Evolutionary conservation across 2,329 filamentous ascomycete species (phyloP).

Genomic region (Blastomyces percursus): DNA sequence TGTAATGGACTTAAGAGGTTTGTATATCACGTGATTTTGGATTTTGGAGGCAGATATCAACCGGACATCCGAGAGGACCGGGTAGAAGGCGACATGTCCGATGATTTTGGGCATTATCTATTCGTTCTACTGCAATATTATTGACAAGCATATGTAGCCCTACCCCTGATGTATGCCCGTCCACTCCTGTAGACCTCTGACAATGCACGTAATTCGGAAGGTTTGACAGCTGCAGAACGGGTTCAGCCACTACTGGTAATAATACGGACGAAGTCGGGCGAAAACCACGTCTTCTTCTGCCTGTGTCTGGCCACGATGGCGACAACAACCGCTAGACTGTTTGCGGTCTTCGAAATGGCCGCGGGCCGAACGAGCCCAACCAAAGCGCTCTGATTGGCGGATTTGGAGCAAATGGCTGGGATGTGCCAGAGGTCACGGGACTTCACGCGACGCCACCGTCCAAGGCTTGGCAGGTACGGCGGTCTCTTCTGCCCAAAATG

Average conservation of each 20-base stretch:
- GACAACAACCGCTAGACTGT: constrained; percentile 15
- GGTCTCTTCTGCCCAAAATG: not conserved
- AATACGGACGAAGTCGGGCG: not conserved
- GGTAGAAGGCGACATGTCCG: not conserved
- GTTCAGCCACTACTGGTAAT: no score
- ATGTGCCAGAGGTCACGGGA: not conserved
- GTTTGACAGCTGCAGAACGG: no score
- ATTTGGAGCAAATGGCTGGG: constrained; percentile 1
- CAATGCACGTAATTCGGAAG: not conserved
- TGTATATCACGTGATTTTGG: not conserved
- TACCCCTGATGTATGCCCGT: not conserved
- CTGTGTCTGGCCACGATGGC: not conserved
- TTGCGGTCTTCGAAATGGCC: constrained; percentile 26
- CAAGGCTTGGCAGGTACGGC: not conserved
- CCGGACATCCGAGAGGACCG: not conserved
- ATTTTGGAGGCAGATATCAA: no score
- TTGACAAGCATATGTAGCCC: not conserved
- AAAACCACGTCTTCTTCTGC: not conserved
- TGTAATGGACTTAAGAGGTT: no score
- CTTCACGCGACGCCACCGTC: not conserved
- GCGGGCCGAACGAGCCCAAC: constrained; percentile 20
- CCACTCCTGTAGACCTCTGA: not conserved
- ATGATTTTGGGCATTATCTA: not conserved
- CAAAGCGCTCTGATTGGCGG: constrained; percentile 22
- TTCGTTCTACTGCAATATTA: not conserved